phyloP scores from a whole-genome alignment of 495 filamentous ascomycete genomes.

The Neurospora tetraspora region DNA sequence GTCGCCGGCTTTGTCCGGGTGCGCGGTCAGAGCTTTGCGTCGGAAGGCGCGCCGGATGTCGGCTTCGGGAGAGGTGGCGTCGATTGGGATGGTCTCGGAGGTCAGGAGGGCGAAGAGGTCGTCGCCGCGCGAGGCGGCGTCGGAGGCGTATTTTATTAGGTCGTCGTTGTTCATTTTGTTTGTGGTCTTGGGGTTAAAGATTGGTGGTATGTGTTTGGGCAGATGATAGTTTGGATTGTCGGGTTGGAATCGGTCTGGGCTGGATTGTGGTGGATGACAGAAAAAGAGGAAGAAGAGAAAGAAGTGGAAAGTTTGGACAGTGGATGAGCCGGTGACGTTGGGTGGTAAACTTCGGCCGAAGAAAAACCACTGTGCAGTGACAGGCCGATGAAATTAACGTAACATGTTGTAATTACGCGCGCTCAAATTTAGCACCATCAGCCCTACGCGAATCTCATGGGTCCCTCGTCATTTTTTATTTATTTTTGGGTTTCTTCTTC shows the following conservation, averaged over 20 bases:
- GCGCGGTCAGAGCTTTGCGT: slow-evolving; percentile 35
- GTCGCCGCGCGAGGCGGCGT: slow-evolving; percentile 26
- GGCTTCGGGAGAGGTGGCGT: slow-evolving; percentile 28
- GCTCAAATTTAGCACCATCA: neutral
- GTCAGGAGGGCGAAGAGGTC: slow-evolving; percentile 38
- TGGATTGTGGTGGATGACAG: neutral
- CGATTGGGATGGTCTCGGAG: slow-evolving; percentile 6
- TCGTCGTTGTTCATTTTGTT: slow-evolving; percentile 23
- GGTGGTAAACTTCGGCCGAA: neutral
- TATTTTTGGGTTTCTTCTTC: neutral
- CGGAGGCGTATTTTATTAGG: slow-evolving; percentile 30
- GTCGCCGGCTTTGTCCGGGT: slow-evolving; percentile 40
- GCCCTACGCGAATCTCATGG: neutral
- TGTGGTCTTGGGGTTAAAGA: neutral
- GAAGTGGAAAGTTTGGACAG: neutral
- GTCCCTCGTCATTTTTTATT: neutral
- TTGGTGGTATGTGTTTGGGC: neutral
- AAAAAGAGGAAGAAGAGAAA: neutral
- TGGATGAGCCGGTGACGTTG: neutral
- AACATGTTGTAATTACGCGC: neutral
- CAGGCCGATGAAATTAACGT: neutral
- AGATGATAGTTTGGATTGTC: neutral
- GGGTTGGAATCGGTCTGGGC: neutral
- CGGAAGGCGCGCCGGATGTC: slow-evolving; percentile 39
- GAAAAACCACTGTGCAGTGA: neutral